These are phyloP conservation scores for Ziziphus jujuba DNA, from an alignment of 306 rosid species.

Conservation along the genomic window DNA sequence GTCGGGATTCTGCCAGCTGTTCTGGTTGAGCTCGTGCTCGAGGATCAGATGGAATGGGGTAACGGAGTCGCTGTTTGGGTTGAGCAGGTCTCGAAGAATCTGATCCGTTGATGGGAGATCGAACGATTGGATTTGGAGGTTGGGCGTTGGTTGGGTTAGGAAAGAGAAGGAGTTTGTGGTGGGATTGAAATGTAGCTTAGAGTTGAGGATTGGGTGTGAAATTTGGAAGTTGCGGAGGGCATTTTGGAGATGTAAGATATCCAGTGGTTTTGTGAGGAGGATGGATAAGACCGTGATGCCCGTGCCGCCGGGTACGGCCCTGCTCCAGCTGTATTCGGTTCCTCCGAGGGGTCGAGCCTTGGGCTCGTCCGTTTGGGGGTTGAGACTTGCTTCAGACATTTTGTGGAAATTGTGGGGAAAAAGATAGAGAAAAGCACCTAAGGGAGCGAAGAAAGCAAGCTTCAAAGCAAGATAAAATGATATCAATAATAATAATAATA, in stretches of 20 bases:
- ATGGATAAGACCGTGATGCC: conserved; percentile 76
- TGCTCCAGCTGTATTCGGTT: conserved; percentile 94
- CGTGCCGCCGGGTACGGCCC: conserved; percentile 79
- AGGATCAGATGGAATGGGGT: conserved; percentile 58
- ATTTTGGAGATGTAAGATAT: conserved; percentile 48
- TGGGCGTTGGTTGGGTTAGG: conserved; percentile 38
- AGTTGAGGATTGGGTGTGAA: conserved; percentile 85
- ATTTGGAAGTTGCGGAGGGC: conserved; percentile 62
- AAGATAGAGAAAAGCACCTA: neutral
- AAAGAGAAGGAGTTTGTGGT: conserved; percentile 42
- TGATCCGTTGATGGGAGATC: conserved; percentile 54
- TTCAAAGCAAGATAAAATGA: too few species aligned
- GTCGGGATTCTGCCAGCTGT: conserved; percentile 48
- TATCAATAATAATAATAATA: too few species aligned
- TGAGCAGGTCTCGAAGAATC: conserved; percentile 34
- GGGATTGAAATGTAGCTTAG: conserved; percentile 54
- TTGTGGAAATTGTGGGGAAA: neutral
- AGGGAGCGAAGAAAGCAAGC: too few species aligned
- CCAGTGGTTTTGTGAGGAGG: conserved; percentile 67
- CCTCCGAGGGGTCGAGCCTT: conserved; percentile 66
- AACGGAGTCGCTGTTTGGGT: conserved; percentile 11
- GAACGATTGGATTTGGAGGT: conserved; percentile 53
- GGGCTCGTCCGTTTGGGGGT: conserved; percentile 14
- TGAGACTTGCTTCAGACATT: conserved; percentile 38
- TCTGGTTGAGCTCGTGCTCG: conserved; percentile 64